Base-by-base conservation (phyloP, 371 early-diverging fungal genomes). In the Nematocida sp. region DNA sequence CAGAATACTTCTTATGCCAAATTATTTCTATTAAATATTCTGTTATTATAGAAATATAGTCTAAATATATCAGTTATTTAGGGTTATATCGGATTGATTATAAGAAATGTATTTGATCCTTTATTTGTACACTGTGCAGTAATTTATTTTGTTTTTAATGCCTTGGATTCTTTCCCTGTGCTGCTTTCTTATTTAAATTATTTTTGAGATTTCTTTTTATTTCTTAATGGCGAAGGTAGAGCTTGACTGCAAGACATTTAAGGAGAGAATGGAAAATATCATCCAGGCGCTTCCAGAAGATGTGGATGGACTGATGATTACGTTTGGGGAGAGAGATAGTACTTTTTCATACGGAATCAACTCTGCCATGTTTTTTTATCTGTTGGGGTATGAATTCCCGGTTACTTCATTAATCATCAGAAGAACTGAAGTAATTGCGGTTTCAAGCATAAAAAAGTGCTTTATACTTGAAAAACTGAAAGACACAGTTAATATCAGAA, bases 311-410 rank as follows among this genome's bases (percentile, higher is more conserved):
- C 83, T 87, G 42, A 45, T 88, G 45, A 72, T 85, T 6, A 75
- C 87, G 2, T 72, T 88, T 25, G 88, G 88, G 44, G 87, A 87
- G 61, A 46, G 81, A 54, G 50, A 62, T 27, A 87, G 85, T 73
- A 80, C 83, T 23, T 80, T 75, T n/a, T 64, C 84, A 55, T 86
- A 82, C 64, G 80, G 71, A 42, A 72, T 85, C 13, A 88, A 87
- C 58, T 84, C 86, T 18, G 87, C 87, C 89, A 55, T 84, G 50
- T 90, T 95, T 91, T 91, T 90, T 50, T 96, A 95, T 94, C 90
- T 95, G 56, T 88, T 95, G 69, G 95, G 95, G 40, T 92, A 93
- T 82, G 96, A 95, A 84, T 92, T 95, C 80, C 91, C 91, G 3
- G 92, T 94, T 76, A 93, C 94, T 2, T 82, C 93, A 54, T 89